Evolutionary conservation across 257 asterid species (phyloP).

Genomic region (Petunia axillaris): DNA sequence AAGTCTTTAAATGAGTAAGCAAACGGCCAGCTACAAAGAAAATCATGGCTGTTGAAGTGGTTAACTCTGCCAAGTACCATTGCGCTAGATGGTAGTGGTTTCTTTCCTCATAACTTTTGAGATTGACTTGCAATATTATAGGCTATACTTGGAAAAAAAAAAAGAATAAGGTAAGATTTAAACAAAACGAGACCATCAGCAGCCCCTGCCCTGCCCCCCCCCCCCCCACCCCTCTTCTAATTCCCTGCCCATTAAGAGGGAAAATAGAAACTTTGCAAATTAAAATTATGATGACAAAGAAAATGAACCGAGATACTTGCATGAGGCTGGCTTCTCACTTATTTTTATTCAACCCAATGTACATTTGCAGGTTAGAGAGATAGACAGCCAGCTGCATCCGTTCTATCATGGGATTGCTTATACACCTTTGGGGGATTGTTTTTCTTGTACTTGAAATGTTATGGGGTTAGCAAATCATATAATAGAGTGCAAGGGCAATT

Average conservation of each 20-base stretch:
- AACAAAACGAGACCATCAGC: neutral
- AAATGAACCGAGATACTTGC: neutral
- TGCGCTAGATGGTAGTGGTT: neutral
- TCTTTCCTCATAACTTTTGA: neutral
- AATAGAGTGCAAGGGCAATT: neutral
- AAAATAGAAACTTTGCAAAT: neutral
- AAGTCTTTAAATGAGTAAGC: conserved; percentile 52
- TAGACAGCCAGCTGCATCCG: neutral
- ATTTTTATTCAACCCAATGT: neutral
- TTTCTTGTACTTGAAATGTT: neutral
- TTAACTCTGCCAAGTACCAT: neutral
- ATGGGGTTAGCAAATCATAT: neutral
- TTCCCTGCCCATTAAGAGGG: neutral
- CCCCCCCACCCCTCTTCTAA: neutral
- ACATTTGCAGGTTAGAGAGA: neutral
- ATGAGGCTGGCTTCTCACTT: neutral
- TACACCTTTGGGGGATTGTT: neutral
- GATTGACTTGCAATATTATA: neutral
- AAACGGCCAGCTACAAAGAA: neutral
- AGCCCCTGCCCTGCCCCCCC: neutral
- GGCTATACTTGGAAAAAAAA: neutral
- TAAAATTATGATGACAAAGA: neutral
- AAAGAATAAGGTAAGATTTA: neutral
- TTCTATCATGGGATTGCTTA: neutral
- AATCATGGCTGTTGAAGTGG: neutral